Evolutionary conservation across 2,329 filamentous ascomycete genomes (phyloP), one percentile per base, ranked within the genome.

Genomic region (Neopestalotiopsis sp.): DNA sequence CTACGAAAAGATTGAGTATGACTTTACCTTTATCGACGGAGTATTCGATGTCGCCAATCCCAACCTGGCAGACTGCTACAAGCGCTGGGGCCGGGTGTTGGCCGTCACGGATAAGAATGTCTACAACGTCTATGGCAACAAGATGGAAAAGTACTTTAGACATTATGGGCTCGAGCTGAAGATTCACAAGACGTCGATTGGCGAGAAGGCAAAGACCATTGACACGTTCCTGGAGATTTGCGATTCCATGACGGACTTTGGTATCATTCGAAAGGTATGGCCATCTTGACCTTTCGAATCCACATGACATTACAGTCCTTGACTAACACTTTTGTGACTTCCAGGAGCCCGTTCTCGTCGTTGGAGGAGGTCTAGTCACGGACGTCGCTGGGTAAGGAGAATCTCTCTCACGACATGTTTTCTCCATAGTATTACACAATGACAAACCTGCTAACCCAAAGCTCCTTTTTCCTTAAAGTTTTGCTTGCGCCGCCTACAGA

Each of bases 1-100:
- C 30, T 92, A 92, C 74, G 91, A 93, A 83, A 93, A 92, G 84
- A 92, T 93, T 76, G 88, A 91, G 75, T 93, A 93, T 77, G 90
- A 92, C 80, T 93, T 93, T 78, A 88, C 89, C 67, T 92, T 93
- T 79, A 85, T 93, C 61, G 91, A 93, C 73, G 88, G 87, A 62
- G 85, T 93, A 68, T 93, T 93, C 79, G 82, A 91, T 75, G 74
- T 83, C 57, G 74, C 83, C 71, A 91, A 92, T 74, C 74, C 81
- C 17, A 85, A 92, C 73, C 84, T 93, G 10, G 89, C 90, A 17
- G 80, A 89, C 34, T 90, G 88, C 78, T 93, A 92, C 80, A 81
- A 86, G 74, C 82, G 82, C 70, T 93, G 90, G 90, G 84, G 86
- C 40, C 85, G 91, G 66, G 90, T 88, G 72, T 80, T 93, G 59